Base-by-base conservation (phyloP, 768 basidiomycete genomes). In the Chalciporus pseudorubinellus region DNA sequence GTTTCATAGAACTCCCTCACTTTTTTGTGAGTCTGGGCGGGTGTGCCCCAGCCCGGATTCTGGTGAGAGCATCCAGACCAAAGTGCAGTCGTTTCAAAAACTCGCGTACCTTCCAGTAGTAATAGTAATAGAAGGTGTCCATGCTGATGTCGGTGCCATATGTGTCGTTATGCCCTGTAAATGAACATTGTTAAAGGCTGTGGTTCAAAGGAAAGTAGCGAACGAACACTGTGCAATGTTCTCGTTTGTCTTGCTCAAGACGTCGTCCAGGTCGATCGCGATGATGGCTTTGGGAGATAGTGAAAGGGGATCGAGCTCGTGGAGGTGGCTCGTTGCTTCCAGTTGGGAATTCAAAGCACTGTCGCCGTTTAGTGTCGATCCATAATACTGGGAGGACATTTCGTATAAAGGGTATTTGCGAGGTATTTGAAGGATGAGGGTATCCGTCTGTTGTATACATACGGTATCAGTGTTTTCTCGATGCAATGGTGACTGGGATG, bases 241-340 rank as follows among this genome's bases (percentile, higher is more conserved):
- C 34, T 68, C 53, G 63, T 87, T 89, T n/a, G 85, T 88, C 61
- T 77, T 65, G 53, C 80, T 72, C 50, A 87, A 68, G 33, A 87
- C 85, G 68, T 87, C 86, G 53, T 87, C 85, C 48, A 87, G 59
- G 65, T 87, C 85, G 36, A 85, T 69, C 4, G 83, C 81, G 59
- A 87, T 80, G 44, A 83, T 62, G 22, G 74, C 75, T 48, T 60
- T 64, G 43, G 56, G 50, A 8, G 61, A 55, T 8, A 60, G 51
- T 16, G 68, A 62, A 13, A 36, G 21, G 47, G 58, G 44, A 26
- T 24, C 22, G 51, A 59, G 50, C 46, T 50, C 51, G 31, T 9
- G 6, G 26, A 8, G 44, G 38, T n/a, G 55, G 39, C 9, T n/a
- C 36, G 39, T 43, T 19, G 16, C 26, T 26, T 26, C n/a, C n/a